Evolutionary conservation across 495 filamentous ascomycete genomes (phyloP).

Genomic region (Xylaria intraflava): DNA sequence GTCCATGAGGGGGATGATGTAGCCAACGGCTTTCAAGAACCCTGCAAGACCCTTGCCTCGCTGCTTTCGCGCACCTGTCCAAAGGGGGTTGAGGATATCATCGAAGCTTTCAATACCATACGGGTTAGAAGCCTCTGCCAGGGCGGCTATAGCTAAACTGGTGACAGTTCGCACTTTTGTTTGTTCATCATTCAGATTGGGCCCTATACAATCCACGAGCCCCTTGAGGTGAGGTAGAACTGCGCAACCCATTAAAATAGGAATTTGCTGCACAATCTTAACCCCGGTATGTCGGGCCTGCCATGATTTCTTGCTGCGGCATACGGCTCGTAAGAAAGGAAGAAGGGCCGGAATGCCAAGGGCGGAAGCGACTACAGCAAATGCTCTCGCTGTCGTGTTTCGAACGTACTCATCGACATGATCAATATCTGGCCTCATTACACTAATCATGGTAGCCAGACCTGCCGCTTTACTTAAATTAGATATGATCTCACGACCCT

Average conservation of each 20-base stretch:
- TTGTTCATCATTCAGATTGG: slow-evolving; percentile 95
- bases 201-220: slow-evolving; percentile 91
- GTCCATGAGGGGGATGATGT: slow-evolving; percentile 98
- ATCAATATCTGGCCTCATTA: slow-evolving; percentile 98
- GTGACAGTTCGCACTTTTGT: slow-evolving; percentile 96
- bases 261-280: slow-evolving; percentile 98
- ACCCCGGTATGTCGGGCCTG: slow-evolving; percentile 98
- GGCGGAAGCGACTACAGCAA: slow-evolving; percentile 94
- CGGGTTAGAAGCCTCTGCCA: slow-evolving; percentile 93
- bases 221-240: slow-evolving; percentile 94
- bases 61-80: slow-evolving; percentile 93
- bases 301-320: slow-evolving; percentile 98
- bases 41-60: slow-evolving; percentile 92
- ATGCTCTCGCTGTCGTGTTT: slow-evolving; percentile 96
- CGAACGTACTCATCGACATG: slow-evolving; percentile 98
- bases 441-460: slow-evolving; percentile 97
- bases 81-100: slow-evolving; percentile 92
- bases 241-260: slow-evolving; percentile 98
- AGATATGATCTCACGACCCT: slow-evolving; percentile 97
- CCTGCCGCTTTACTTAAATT: slow-evolving; percentile 96
- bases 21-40: slow-evolving; percentile 95
- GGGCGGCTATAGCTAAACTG: slow-evolving; percentile 86
- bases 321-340: slow-evolving; percentile 92
- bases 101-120: slow-evolving; percentile 99
- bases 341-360: slow-evolving; percentile 92